Evolutionary conservation across 768 basidiomycete genomes (phyloP).

Genomic region (Galerina sulciceps): DNA sequence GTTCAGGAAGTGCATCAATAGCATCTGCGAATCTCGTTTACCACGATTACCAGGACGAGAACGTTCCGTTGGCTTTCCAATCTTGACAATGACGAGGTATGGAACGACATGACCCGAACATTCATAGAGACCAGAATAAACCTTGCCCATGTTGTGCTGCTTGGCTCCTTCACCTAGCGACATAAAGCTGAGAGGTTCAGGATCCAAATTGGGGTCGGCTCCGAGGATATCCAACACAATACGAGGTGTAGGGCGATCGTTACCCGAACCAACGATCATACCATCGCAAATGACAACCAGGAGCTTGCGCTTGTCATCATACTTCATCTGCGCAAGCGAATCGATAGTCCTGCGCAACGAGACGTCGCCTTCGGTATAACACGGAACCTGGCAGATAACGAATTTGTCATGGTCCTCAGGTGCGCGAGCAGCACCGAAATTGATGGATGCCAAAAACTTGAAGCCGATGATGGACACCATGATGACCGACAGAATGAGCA

Average conservation of each 20-base stretch:
- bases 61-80: conserved; percentile 94
- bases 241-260: conserved; percentile 93
- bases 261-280: conserved; percentile 96
- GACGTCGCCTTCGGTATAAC: conserved; percentile 94
- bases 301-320: conserved; percentile 97
- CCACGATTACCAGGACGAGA: conserved; percentile 95
- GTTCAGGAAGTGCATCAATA: conserved; percentile 97
- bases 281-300: conserved; percentile 95
- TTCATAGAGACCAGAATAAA: conserved; percentile 96
- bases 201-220: conserved; percentile 89
- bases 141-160: conserved; percentile 98
- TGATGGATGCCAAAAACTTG: conserved; percentile 92
- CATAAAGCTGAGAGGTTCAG: conserved; percentile 93
- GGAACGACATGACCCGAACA: conserved; percentile 95
- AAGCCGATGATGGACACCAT: conserved; percentile 96
- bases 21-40: conserved; percentile 97
- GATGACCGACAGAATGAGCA: conserved; percentile 85
- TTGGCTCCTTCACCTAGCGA: conserved; percentile 93
- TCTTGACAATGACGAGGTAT: conserved; percentile 89
- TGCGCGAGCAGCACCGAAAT: conserved; percentile 77
- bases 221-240: conserved; percentile 98
- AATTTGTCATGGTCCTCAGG: conserved; percentile 98
- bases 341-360: conserved; percentile 91
- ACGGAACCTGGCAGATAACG: conserved; percentile 96
- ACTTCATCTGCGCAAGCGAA: conserved; percentile 91